These are phyloP conservation scores for Malus hybrid DNA, from an alignment of 331 rosid genomes.

Conservation along the genomic window DNA sequence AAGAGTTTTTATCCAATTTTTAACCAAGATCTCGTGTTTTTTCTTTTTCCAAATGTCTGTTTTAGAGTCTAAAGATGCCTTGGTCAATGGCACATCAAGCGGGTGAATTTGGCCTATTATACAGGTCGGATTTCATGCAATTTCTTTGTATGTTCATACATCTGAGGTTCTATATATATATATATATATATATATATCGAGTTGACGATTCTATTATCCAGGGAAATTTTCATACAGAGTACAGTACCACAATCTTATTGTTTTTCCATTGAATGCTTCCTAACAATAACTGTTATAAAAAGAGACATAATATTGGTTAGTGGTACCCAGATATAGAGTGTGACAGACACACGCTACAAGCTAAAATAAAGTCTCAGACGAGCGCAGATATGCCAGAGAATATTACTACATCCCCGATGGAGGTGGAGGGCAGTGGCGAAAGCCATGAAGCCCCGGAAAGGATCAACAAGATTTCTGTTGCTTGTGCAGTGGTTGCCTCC, in stretches of 20 bases:
- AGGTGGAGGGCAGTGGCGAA: constrained; percentile 14
- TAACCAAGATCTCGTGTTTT: neutral
- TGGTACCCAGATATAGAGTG: neutral
- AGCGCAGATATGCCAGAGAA: neutral
- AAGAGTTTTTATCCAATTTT: neutral
- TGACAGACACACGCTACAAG: neutral
- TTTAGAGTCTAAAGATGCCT: neutral
- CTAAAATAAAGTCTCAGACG: neutral
- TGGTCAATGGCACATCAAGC: constrained; percentile 2
- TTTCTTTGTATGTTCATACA: neutral
- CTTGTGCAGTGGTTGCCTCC: constrained; percentile 61
- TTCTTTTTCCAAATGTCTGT: no score
- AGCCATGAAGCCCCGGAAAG: neutral
- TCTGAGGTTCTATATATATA: neutral
- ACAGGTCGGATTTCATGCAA: constrained; percentile 4
- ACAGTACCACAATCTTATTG: neutral
- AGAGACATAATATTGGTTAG: neutral
- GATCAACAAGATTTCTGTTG: constrained; percentile 51
- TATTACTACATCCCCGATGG: neutral
- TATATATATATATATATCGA: neutral
- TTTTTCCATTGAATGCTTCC: neutral
- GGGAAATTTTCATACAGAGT: neutral
- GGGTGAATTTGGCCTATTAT: constrained; percentile 3
- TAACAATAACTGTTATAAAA: neutral
- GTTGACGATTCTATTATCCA: no score